phyloP scores from a whole-genome alignment of 2,329 filamentous ascomycete genomes.

The Penicillium sp. region DNA sequence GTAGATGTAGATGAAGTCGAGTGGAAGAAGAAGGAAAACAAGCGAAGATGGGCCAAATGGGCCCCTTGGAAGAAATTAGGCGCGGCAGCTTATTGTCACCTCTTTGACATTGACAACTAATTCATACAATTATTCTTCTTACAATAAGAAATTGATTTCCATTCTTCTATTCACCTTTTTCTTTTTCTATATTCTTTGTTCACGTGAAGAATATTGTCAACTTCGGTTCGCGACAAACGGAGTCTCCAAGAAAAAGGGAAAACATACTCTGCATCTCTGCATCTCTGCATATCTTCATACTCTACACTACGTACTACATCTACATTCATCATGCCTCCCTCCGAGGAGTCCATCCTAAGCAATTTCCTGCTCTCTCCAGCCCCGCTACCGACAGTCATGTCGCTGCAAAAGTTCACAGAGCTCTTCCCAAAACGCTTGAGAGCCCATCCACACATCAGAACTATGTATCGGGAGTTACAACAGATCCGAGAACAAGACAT shows the following conservation, averaged over 20 bases:
- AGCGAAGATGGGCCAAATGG: constrained; percentile 6
- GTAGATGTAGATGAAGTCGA: neutral
- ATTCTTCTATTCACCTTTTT: neutral
- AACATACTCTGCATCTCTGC: too few species aligned
- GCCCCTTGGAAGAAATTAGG: constrained; percentile 11
- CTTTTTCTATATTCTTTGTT: neutral
- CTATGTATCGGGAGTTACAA: constrained; percentile 71
- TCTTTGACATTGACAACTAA: neutral
- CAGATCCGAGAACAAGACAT: constrained; percentile 61
- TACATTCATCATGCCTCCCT: constrained; percentile 54
- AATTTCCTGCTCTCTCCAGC: constrained; percentile 72
- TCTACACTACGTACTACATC: neutral
- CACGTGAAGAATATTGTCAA: neutral
- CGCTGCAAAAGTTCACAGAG: constrained; percentile 64
- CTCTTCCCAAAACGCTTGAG: constrained; percentile 64
- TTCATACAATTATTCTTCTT: neutral
- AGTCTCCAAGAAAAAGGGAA: neutral
- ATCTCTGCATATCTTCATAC: neutral
- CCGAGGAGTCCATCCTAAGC: constrained; percentile 64
- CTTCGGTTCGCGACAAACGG: neutral
- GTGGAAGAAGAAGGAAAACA: constrained; percentile 3
- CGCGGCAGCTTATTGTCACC: constrained; percentile 9
- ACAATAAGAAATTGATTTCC: neutral
- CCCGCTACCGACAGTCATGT: constrained; percentile 62
- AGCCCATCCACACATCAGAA: constrained; percentile 57